Evolutionary conservation across 2,329 filamentous ascomycete genomes (phyloP).

Genomic region (Talaromyces rugulosus): DNA sequence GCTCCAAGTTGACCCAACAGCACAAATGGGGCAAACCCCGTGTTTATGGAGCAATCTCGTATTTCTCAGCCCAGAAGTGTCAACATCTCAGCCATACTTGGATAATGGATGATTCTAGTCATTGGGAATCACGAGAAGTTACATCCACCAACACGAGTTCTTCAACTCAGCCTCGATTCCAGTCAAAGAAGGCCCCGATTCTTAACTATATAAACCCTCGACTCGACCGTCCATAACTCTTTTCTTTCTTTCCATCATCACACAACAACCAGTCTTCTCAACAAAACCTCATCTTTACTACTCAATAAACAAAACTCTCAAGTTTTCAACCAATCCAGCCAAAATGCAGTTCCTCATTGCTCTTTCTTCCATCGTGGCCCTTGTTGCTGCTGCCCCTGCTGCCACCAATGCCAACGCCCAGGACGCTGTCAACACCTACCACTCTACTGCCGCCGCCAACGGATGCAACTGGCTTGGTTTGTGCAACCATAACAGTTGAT

Average conservation of each 20-base stretch:
- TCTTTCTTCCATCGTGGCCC: background rate
- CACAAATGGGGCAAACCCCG: background rate
- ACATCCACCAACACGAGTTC: background rate
- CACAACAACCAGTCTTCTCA: background rate
- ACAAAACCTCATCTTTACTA: background rate
- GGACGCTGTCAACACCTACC: background rate
- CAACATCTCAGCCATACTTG: background rate
- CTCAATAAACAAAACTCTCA: background rate
- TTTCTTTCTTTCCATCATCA: background rate
- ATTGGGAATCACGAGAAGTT: background rate
- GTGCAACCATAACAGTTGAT: background rate
- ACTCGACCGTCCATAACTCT: background rate
- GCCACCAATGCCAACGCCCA: background rate
- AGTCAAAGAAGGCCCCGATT: background rate
- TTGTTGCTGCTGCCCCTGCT: background rate
- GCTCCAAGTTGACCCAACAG: background rate
- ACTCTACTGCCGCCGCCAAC: background rate
- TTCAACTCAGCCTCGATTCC: background rate
- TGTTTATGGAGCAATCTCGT: background rate
- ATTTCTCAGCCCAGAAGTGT: background rate
- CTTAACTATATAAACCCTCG: background rate
- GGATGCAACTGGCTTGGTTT: background rate
- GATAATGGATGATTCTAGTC: background rate
- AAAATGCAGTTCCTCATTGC: slow-evolving; percentile 2
- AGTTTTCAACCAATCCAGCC: background rate